Evolutionary conservation across 345 rosid genomes (phyloP).

Genomic region (Hibiscus tridactylites): DNA sequence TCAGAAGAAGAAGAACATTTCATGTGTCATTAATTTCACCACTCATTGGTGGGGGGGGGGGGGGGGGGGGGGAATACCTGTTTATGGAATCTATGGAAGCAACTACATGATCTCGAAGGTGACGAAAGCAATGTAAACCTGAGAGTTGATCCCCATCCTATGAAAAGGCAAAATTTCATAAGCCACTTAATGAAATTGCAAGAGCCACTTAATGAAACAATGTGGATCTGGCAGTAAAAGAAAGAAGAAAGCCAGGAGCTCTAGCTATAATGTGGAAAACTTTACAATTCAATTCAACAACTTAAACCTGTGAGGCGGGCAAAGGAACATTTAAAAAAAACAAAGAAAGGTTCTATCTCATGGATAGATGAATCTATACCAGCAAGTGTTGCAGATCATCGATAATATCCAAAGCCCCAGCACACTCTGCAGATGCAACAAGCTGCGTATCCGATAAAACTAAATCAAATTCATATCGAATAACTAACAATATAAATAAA

Average conservation of each 20-base stretch:
- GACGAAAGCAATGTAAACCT: constrained; percentile 96
- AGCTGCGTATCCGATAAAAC: constrained; percentile 49
- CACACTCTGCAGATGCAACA: constrained; percentile 92
- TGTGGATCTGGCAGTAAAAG: background rate
- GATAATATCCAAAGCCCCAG: constrained; percentile 92
- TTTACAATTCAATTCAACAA: too few species aligned
- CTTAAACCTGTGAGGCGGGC: too few species aligned
- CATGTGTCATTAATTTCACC: background rate
- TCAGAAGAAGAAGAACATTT: background rate
- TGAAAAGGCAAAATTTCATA: constrained; percentile 13
- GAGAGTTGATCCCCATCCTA: constrained; percentile 93
- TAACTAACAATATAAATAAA: too few species aligned
- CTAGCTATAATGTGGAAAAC: too few species aligned
- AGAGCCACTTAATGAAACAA: background rate
- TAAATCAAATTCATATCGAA: background rate
- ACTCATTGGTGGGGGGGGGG: too few species aligned
- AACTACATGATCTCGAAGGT: constrained; percentile 86
- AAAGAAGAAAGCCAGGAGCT: background rate
- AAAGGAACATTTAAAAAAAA: background rate
- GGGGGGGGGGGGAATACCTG: constrained; percentile 32
- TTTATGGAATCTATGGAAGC: constrained; percentile 76
- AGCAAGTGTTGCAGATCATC: constrained; percentile 82
- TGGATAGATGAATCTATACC: constrained; percentile 33
- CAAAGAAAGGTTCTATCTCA: background rate
- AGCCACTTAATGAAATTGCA: background rate